A percentile compares a stretch with the other conserved stretches of the same genome.
These are phyloP conservation scores for Kondoa subrosea DNA, from an alignment of 768 basidiomycete genomes.

Conservation along the genomic window DNA sequence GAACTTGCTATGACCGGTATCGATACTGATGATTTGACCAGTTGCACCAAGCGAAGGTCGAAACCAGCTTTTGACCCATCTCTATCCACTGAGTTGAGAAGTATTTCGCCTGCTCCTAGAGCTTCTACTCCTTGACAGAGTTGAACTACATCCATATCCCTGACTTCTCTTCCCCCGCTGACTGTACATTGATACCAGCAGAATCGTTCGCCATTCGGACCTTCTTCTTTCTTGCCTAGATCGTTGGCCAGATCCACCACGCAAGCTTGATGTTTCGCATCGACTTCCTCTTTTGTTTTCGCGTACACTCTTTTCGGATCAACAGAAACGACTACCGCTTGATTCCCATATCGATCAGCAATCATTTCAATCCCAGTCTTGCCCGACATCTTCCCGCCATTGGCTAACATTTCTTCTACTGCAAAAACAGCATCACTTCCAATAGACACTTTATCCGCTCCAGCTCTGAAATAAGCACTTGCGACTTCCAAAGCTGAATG, in stretches of 20 bases:
- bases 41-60: slow-evolving; percentile 60
- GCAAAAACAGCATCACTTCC: slow-evolving; percentile 90
- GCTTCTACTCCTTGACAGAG: slow-evolving; percentile 77
- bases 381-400: slow-evolving; percentile 27
- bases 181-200: slow-evolving; percentile 99
- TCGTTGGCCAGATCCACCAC: slow-evolving; percentile 27
- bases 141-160: slow-evolving; percentile 71
- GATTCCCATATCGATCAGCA: slow-evolving; percentile 71
- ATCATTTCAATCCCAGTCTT: slow-evolving; percentile 80
- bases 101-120: slow-evolving; percentile 84
- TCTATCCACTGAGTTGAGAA: slow-evolving; percentile 89
- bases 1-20: slow-evolving; percentile 92
- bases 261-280: slow-evolving; percentile 38
- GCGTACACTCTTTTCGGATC: slow-evolving; percentile 81
- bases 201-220: slow-evolving; percentile 42
- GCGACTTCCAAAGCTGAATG: slow-evolving; percentile 84
- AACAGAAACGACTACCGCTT: slow-evolving; percentile 93
- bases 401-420: slow-evolving; percentile 53
- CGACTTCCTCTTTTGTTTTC: slow-evolving; percentile 35
- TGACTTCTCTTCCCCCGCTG: slow-evolving; percentile 68
- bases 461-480: slow-evolving; percentile 84
- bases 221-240: slow-evolving; percentile 28
- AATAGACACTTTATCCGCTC: slow-evolving; percentile 96
- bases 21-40: slow-evolving; percentile 56
- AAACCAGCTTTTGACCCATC: slow-evolving; percentile 88